Evolutionary conservation across 2,329 filamentous ascomycete genomes (phyloP).

Genomic region (Aureobasidium sp.): DNA sequence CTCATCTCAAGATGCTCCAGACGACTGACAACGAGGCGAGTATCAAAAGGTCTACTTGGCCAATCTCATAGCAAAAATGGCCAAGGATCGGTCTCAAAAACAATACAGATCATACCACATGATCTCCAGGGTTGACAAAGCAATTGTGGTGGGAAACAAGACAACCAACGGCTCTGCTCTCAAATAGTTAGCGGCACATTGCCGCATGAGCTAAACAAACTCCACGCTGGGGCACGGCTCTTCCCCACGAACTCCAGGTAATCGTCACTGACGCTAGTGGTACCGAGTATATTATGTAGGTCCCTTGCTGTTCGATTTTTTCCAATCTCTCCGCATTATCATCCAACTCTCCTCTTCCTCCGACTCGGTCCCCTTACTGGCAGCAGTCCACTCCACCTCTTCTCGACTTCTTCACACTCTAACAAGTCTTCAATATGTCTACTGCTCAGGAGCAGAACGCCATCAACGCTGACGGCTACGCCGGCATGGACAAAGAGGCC

Average conservation of each 20-base stretch:
- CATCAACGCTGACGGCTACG: conserved; percentile 17
- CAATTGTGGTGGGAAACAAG: conserved; percentile 10
- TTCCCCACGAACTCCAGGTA: not conserved
- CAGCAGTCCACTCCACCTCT: not conserved
- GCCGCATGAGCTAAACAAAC: not conserved
- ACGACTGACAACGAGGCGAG: not conserved
- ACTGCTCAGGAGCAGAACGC: conserved; percentile 35
- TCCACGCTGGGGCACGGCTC: conserved; percentile 6
- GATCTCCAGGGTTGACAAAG: not conserved
- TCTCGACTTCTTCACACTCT: not conserved
- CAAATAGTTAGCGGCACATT: not conserved
- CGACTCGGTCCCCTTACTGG: not conserved
- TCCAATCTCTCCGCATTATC: not conserved
- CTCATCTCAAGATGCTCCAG: not conserved
- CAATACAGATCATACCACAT: not conserved
- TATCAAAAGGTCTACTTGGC: not conserved
- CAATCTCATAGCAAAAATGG: not conserved
- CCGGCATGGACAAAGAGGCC: conserved; percentile 20
- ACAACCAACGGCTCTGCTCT: conserved; percentile 1
- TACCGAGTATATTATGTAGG: conserved; percentile 10
- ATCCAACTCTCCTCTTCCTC: not conserved
- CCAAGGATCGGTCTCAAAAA: not conserved
- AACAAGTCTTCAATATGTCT: conserved; percentile 29
- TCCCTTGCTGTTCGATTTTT: conserved; percentile 8
- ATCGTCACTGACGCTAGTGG: conserved; percentile 1